Conservation (phyloP, 148 eudicot genomes). For the Beta vulgaris region DNA sequence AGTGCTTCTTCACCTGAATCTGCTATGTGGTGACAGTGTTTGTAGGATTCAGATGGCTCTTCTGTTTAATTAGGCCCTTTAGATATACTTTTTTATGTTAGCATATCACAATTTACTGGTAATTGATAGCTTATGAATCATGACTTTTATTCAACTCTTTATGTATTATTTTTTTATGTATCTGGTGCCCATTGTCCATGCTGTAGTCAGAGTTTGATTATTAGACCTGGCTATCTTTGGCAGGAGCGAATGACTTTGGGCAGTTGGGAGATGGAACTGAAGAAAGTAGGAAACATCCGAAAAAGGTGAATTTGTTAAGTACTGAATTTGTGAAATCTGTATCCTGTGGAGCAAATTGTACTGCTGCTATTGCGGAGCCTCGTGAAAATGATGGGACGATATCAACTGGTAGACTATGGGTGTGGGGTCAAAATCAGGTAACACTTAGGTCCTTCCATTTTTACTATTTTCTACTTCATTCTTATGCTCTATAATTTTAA, state of each 20-base stretch:
- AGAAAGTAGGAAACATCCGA: slow-evolving; percentile 65
- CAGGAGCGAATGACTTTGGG: slow-evolving; percentile 97
- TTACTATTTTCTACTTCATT: not conserved
- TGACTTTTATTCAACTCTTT: not conserved
- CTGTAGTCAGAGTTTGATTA: not conserved
- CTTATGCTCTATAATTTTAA: not conserved
- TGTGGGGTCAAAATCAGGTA: slow-evolving; percentile 99
- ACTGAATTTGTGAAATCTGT: slow-evolving; percentile 80
- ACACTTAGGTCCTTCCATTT: slow-evolving; percentile 3
- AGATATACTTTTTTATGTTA: not conserved
- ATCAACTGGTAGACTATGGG: slow-evolving; percentile 82
- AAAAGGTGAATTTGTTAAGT: slow-evolving; percentile 66
- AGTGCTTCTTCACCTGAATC: slow-evolving; percentile 7
- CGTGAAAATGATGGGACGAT: slow-evolving; percentile 79
- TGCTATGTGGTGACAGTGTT: not conserved
- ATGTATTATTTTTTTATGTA: slow-evolving; percentile 9
- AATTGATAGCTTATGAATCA: not conserved
- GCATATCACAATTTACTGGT: not conserved
- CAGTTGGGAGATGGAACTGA: slow-evolving; percentile 99
- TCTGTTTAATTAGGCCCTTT: not conserved
- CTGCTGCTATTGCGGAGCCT: slow-evolving; percentile 96
- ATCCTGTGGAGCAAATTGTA: slow-evolving; percentile 97
- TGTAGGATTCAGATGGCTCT: not conserved
- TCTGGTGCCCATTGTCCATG: not conserved
- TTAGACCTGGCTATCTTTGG: slow-evolving; percentile 19